Conservation (phyloP, 495 filamentous ascomycete genomes). For the Talaromyces ruber region DNA sequence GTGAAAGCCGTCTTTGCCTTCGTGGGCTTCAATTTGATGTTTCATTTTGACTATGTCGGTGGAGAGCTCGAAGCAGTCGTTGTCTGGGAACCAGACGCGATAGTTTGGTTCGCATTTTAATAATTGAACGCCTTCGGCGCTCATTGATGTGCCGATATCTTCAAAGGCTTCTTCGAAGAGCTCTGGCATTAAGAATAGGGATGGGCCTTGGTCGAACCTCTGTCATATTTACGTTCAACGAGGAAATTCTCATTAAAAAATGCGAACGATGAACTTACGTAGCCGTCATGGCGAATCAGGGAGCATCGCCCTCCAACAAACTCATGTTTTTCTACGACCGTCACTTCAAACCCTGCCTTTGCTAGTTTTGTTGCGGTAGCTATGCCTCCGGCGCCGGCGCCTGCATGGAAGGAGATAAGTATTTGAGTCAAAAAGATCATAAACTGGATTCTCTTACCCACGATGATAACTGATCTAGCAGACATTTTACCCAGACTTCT, state of each 20-base stretch:
- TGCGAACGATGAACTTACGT: no score
- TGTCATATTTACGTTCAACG: no score
- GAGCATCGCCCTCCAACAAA: constrained; percentile 60
- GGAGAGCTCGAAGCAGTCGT: constrained; percentile 46
- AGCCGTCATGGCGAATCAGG: constrained; percentile 44
- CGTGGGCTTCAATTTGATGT: constrained; percentile 54
- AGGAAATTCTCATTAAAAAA: no score
- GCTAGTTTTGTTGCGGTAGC: constrained; percentile 58
- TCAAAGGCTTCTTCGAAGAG: constrained; percentile 55
- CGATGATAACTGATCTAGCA: background rate
- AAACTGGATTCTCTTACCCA: background rate
- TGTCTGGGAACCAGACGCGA: constrained; percentile 57
- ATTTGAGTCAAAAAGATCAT: background rate
- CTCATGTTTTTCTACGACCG: constrained; percentile 59
- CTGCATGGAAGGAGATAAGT: constrained; percentile 15
- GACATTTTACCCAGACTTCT: background rate
- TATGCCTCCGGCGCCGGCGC: constrained; percentile 60
- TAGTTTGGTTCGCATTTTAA: constrained; percentile 67
- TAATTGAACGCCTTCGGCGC: constrained; percentile 49
- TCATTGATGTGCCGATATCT: constrained; percentile 53
- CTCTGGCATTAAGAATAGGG: constrained; percentile 56
- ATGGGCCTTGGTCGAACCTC: constrained; percentile 67
- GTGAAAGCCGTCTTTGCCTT: constrained; percentile 55
- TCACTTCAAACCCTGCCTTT: constrained; percentile 56
- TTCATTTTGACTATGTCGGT: constrained; percentile 57